Evolutionary conservation across 257 asterid genomes (phyloP).

Genomic region (Solanum gracilifrons): DNA sequence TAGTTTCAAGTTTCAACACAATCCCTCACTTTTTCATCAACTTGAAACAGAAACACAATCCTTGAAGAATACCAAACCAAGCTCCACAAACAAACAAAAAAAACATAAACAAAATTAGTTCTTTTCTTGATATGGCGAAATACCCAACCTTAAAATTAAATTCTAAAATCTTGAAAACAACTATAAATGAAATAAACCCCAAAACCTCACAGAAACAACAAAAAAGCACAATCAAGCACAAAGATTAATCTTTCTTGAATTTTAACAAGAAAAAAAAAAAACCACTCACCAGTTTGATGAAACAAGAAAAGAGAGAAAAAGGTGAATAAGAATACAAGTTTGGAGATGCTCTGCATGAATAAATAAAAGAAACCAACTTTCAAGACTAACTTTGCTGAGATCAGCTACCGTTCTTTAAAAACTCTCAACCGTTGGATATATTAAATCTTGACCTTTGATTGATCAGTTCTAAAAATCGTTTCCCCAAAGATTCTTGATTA

Average conservation of each 20-base stretch:
- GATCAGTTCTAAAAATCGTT: slow-evolving; percentile 1
- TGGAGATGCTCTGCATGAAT: slow-evolving; percentile 1
- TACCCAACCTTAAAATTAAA: neutral
- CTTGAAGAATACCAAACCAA: neutral
- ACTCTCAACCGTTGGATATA: slow-evolving; percentile 22
- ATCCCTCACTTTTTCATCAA: neutral
- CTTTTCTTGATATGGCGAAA: neutral
- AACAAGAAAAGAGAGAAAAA: neutral
- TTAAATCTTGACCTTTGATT: slow-evolving; percentile 5
- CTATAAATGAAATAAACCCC: neutral
- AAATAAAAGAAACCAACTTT: slow-evolving; percentile 12
- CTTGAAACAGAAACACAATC: neutral
- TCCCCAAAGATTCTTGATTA: slow-evolving; percentile 26
- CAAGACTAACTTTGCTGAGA: slow-evolving; percentile 5
- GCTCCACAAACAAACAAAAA: neutral
- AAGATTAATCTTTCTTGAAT: neutral
- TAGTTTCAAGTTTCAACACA: neutral
- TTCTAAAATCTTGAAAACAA: neutral
- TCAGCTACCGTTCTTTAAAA: neutral
- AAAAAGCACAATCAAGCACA: neutral
- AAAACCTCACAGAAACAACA: slow-evolving; percentile 1
- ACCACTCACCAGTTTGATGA: neutral
- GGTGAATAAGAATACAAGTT: neutral
- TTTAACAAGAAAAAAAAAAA: neutral
- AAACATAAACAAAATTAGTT: neutral